A percentile compares a stretch with the other conserved stretches of the same genome.
Evolutionary conservation across 2,329 filamentous ascomycete genomes (phyloP).

Genomic region (Ophiobolus disseminans): DNA sequence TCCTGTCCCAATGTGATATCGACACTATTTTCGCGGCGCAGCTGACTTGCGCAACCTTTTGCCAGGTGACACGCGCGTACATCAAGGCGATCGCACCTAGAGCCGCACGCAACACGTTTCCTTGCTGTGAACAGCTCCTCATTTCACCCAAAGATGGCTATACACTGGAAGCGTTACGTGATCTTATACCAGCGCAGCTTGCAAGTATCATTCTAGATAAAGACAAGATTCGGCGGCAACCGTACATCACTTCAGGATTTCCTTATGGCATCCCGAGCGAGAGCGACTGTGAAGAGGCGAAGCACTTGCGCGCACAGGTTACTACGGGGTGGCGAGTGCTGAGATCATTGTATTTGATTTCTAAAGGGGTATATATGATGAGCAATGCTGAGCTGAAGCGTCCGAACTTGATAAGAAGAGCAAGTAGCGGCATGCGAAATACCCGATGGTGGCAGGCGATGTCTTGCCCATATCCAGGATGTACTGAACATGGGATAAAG

Average conservation of each 20-base stretch:
- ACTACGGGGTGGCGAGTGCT: constrained; percentile 24
- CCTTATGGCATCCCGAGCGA: constrained; percentile 27
- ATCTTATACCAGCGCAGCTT: constrained; percentile 21
- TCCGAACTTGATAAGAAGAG: constrained; percentile 15
- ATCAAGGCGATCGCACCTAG: constrained; percentile 23
- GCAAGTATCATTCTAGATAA: constrained; percentile 22
- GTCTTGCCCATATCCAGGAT: constrained; percentile 21
- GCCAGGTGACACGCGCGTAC: constrained; percentile 15
- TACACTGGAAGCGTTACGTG: constrained; percentile 17
- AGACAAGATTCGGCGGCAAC: constrained; percentile 23
- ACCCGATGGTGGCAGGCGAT: constrained; percentile 24
- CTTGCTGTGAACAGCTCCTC: constrained; percentile 10
- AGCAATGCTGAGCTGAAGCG: constrained; percentile 4
- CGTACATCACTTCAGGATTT: constrained; percentile 22
- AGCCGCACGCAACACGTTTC: constrained; percentile 20
- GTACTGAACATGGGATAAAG: constrained; percentile 23
- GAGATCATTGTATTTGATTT: constrained; percentile 19
- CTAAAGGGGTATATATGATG: constrained; percentile 12
- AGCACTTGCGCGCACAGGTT: constrained; percentile 18
- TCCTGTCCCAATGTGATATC: constrained; percentile 13
- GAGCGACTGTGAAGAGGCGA: constrained; percentile 10
- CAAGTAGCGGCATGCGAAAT: constrained; percentile 17
- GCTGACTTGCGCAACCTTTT: constrained; percentile 10
- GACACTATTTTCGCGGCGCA: constrained; percentile 13
- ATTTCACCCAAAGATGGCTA: constrained; percentile 6